A percentile compares a stretch with the other conserved stretches of the same genome.
Evolutionary conservation across 208 protist species (phyloP).

Genomic region (Acanthamoeba healyi): DNA sequence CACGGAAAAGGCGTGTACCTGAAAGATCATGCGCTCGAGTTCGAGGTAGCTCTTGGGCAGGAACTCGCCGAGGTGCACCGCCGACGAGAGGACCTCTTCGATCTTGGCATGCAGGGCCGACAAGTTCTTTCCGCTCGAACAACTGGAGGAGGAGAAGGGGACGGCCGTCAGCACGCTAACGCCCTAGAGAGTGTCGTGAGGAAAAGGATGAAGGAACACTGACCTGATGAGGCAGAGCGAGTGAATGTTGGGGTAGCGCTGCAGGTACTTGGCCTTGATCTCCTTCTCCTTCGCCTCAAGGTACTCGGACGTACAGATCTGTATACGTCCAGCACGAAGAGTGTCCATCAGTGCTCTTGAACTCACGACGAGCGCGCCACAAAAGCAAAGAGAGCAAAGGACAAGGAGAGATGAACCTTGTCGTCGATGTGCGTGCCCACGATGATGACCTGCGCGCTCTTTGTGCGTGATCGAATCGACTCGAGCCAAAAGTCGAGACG

Average conservation of each 20-base stretch:
- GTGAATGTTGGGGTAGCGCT: slow-evolving; percentile 34
- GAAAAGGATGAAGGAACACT: not conserved
- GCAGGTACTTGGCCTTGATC: slow-evolving; percentile 19
- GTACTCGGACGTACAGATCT: slow-evolving; percentile 44
- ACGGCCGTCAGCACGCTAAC: not conserved
- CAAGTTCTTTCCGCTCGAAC: slow-evolving; percentile 13
- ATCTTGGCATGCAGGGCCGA: slow-evolving; percentile 14
- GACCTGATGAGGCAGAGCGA: slow-evolving; percentile 52
- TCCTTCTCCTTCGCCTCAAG: slow-evolving; percentile 51
- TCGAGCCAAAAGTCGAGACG: slow-evolving; percentile 64
- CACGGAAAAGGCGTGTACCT: not conserved
- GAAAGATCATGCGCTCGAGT: slow-evolving; percentile 49
- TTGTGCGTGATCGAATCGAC: slow-evolving; percentile 44
- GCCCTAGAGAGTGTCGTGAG: not conserved
- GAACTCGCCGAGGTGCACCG: slow-evolving; percentile 29
- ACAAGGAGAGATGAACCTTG: not conserved
- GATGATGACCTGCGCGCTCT: slow-evolving; percentile 51
- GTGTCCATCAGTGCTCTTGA: too few relatives aligned
- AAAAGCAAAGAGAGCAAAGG: not conserved
- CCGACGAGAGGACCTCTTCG: slow-evolving; percentile 28
- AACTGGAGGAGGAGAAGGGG: not conserved
- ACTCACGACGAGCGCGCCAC: too few relatives aligned
- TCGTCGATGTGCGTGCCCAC: slow-evolving; percentile 70
- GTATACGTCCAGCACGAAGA: too few relatives aligned
- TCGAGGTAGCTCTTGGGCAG: slow-evolving; percentile 71